Percentiles rank a stretch among this genome's conserved stretches.
These are phyloP conservation scores for Shiraia sp. DNA, from an alignment of 2,329 filamentous ascomycete species.

Conservation along the genomic window DNA sequence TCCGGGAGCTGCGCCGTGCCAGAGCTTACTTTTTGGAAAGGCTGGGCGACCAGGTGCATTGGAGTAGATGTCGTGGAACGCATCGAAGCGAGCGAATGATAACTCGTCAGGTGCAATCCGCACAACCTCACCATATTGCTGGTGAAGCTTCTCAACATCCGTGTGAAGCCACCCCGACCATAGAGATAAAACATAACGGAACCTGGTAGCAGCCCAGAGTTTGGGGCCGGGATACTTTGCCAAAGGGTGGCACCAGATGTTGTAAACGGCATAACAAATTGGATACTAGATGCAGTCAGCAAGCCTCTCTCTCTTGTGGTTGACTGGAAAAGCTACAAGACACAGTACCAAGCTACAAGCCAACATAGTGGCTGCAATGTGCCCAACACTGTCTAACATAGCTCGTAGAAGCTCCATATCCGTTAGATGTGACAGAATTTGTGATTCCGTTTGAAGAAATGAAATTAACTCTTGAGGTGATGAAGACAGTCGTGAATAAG, in stretches of 20 bases:
- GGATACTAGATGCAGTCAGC: too few species aligned
- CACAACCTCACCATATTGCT: slow-evolving; percentile 19
- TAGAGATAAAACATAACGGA: slow-evolving; percentile 17
- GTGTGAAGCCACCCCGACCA: slow-evolving; percentile 14
- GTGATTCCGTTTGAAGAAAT: too few species aligned
- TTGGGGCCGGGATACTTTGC: slow-evolving; percentile 45
- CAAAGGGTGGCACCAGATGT: slow-evolving; percentile 45
- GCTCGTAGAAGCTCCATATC: too few species aligned
- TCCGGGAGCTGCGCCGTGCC: neutral
- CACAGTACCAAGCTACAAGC: too few species aligned
- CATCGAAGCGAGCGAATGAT: slow-evolving; percentile 10
- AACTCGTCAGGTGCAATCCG: slow-evolving; percentile 19
- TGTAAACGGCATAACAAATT: slow-evolving; percentile 19
- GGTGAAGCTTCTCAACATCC: slow-evolving; percentile 16
- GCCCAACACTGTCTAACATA: too few species aligned
- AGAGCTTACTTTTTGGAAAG: slow-evolving; percentile 1
- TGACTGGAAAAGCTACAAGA: too few species aligned
- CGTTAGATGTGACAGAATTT: too few species aligned
- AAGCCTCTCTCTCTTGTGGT: too few species aligned
- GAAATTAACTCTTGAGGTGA: too few species aligned
- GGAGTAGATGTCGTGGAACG: slow-evolving; percentile 16
- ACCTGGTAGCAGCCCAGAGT: slow-evolving; percentile 23
- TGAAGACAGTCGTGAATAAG: too few species aligned
- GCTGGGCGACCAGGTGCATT: neutral
- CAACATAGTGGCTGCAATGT: too few species aligned